Conservation (phyloP, 768 basidiomycete genomes). For the Thelephora aurantiotincta region DNA sequence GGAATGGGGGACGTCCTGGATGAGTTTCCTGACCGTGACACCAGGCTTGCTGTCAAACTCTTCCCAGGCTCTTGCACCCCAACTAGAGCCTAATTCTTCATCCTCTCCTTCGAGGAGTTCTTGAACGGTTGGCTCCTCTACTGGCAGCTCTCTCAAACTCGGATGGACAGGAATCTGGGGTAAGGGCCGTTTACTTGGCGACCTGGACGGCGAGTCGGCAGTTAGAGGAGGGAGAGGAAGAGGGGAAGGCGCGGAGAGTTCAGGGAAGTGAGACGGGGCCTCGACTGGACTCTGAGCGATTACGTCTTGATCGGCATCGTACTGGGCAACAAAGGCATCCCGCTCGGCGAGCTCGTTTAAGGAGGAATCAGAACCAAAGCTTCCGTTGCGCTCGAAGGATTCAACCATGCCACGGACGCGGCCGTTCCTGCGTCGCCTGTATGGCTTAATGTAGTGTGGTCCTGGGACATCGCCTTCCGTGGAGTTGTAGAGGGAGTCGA, state of each 20-base stretch:
- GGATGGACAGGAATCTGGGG: neutral
- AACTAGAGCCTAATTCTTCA: constrained; percentile 7
- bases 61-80: constrained; percentile 25
- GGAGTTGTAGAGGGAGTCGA: constrained; percentile 14
- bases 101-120: constrained; percentile 15
- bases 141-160: neutral
- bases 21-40: constrained; percentile 19
- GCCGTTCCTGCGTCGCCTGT: constrained; percentile 14
- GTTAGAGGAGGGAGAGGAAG: neutral
- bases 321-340: neutral
- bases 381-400: constrained; percentile 17
- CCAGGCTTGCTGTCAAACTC: constrained; percentile 17
- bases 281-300: neutral
- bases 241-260: neutral
- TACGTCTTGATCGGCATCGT: neutral
- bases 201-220: neutral
- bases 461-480: constrained; percentile 7
- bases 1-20: constrained; percentile 6
- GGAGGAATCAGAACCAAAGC: constrained; percentile 17
- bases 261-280: constrained; percentile 4
- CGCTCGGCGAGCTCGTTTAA: constrained; percentile 8
- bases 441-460: constrained; percentile 14
- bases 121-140: constrained; percentile 19
- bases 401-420: constrained; percentile 15
- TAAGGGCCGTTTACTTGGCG: neutral